These are phyloP conservation scores for Trichoderma atroviride DNA, from an alignment of 2,329 filamentous ascomycete species.

Conservation along the genomic window DNA sequence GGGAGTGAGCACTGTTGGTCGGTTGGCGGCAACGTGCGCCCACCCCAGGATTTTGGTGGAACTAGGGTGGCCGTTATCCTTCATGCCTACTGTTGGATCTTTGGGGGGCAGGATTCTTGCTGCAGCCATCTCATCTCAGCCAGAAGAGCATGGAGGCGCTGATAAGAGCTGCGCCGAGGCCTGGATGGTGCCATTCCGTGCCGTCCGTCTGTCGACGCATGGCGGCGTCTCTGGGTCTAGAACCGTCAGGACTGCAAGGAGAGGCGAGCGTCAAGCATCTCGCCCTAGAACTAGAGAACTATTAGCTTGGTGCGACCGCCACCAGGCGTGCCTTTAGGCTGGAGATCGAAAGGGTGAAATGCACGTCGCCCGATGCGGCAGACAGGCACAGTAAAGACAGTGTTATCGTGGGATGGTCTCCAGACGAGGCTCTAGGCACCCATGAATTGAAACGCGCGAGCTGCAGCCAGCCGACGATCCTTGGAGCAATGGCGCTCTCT, in stretches of 20 bases:
- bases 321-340: not conserved
- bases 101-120: not conserved
- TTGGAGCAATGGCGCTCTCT: not conserved
- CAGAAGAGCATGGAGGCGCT: not conserved
- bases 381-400: not conserved
- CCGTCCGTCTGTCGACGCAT: not conserved
- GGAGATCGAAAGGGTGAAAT: not conserved
- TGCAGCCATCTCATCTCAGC: not conserved
- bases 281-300: not conserved
- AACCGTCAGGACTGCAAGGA: not conserved
- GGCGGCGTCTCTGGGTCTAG: not conserved
- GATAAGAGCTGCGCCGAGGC: not conserved
- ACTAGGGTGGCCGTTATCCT: not conserved
- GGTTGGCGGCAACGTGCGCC: constrained; percentile 11
- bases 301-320: constrained; percentile 5
- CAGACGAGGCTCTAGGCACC: not conserved
- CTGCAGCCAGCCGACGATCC: not conserved
- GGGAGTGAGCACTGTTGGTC: not conserved
- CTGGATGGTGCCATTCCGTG: not conserved
- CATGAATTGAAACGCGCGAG: not conserved
- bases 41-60: constrained; percentile 7
- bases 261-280: not conserved
- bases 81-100: not conserved
- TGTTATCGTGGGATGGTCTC: not conserved
- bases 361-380: not conserved